phyloP scores from a whole-genome alignment of 1,139 yeast genomes.

The Diutina pseudorugosa region DNA sequence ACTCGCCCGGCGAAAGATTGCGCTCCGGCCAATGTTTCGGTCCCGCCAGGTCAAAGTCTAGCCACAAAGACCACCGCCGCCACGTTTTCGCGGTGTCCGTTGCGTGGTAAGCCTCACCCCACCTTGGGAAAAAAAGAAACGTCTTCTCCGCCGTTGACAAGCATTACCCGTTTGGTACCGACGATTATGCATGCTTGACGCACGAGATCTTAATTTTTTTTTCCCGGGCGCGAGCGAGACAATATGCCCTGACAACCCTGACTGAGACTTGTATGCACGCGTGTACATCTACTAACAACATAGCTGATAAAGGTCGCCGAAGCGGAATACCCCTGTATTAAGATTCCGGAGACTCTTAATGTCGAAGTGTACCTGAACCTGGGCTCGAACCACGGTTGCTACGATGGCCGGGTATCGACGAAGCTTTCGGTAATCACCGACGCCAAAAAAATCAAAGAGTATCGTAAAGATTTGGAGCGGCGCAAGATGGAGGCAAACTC shows the following conservation, averaged over 20 bases:
- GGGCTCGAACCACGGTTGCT: not conserved
- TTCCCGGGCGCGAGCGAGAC: not conserved
- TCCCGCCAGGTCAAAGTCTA: not conserved
- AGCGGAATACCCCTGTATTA: constrained; percentile 1
- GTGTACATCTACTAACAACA: not conserved
- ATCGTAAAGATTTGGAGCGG: not conserved
- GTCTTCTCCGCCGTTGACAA: not conserved
- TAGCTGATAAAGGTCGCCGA: constrained; percentile 1
- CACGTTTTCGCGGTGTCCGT: not conserved
- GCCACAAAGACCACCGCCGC: not conserved
- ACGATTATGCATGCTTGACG: not conserved
- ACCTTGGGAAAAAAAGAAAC: not conserved
- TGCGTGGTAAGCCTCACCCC: not conserved
- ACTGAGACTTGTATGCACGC: not conserved
- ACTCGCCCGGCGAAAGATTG: not conserved
- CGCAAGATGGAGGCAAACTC: not conserved
- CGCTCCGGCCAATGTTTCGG: not conserved
- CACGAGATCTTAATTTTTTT: not conserved
- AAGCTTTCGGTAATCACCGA: constrained; percentile 3
- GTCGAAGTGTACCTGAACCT: constrained; percentile 3
- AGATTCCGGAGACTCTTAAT: constrained; percentile 3
- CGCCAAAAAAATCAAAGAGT: not conserved
- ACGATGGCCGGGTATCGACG: constrained; percentile 1
- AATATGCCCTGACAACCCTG: not conserved
- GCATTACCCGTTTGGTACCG: not conserved